phyloP scores from a whole-genome alignment of 805 yeast species.

The Lipomyces sp. region DNA sequence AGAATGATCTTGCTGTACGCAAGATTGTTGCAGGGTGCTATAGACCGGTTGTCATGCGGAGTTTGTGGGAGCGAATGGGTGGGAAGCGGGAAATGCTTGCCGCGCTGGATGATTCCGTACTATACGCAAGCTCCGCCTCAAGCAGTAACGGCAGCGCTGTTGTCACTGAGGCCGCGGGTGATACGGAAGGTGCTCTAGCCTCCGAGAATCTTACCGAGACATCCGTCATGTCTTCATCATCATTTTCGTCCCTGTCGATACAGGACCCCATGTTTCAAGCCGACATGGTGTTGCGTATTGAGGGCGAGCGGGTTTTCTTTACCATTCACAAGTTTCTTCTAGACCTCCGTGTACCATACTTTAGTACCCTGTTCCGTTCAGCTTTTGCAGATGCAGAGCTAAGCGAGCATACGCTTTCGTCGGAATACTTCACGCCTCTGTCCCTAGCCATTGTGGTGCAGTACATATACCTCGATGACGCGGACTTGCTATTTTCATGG shows the following conservation, averaged over 20 bases:
- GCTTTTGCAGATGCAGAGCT: slow-evolving; percentile 24
- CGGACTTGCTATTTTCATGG: slow-evolving; percentile 25
- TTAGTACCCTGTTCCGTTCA: slow-evolving; percentile 26
- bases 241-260: background rate
- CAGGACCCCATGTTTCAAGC: slow-evolving; percentile 6
- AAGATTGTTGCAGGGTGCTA: slow-evolving; percentile 28
- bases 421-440: slow-evolving; percentile 28
- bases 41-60: slow-evolving; percentile 26
- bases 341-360: slow-evolving; percentile 26
- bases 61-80: slow-evolving; percentile 25
- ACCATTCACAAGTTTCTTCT: slow-evolving; percentile 24
- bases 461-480: slow-evolving; percentile 25
- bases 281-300: slow-evolving; percentile 17
- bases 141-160: background rate
- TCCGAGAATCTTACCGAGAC: background rate
- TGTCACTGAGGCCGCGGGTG: background rate
- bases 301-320: slow-evolving; percentile 19
- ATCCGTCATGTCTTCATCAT: slow-evolving; percentile 1
- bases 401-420: slow-evolving; percentile 22
- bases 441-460: slow-evolving; percentile 27
- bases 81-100: slow-evolving; percentile 25
- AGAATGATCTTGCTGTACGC: slow-evolving; percentile 22
- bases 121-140: background rate
- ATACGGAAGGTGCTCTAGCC: background rate
- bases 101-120: slow-evolving; percentile 17